Evolutionary conservation across 2,329 filamentous ascomycete species (phyloP), one percentile per base, ranked within the genome.

Genomic region (Exophiala sp.): DNA sequence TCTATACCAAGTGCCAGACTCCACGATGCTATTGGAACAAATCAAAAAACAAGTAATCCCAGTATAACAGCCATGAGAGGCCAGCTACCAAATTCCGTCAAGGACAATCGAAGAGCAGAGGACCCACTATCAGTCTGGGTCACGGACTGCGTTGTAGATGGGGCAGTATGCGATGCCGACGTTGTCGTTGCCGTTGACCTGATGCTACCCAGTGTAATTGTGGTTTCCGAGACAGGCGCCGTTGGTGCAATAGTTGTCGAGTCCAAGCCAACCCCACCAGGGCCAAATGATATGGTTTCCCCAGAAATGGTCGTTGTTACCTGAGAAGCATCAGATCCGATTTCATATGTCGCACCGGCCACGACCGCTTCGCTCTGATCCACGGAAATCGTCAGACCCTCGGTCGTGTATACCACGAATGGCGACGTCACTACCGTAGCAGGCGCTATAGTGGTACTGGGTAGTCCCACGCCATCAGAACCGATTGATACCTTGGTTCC

Each of bases 281-380:
- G 73, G 1, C 74, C 78, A 39, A 82, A 74, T 0, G 74, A 79
- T 24, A 85, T 67, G 0, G 72, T 79, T 64, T 82, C 71, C 1
- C 77, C 76, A 5, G 72, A 76, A 0, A 76, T 69, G 1, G 75
- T 77, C 0, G 75, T 81, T 1, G 68, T 75, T 9, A 65, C 64
- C n/a, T 65, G 65, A 32, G 57, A 47, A 2, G 71, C 69, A 9
- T 70, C 72, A 0, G 76, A 71, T 0, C 79, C 79, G 45, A 84
- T 66, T 1, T 75, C 78, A 60, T 80, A 82, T 0, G 76, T 81
- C 2, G 68, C 68, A 33, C 75, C 76, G 34, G 72, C 69, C 45
- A 86, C 69, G 24, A 84, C 72, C 7, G 58, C 65, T 46, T 62
- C 57, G 34, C 54, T 63, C n/a, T 55, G 43, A 38, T 59, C 64